These are phyloP conservation scores for Microsporum canis DNA, from an alignment of 2,329 filamentous ascomycete genomes.

Conservation along the genomic window DNA sequence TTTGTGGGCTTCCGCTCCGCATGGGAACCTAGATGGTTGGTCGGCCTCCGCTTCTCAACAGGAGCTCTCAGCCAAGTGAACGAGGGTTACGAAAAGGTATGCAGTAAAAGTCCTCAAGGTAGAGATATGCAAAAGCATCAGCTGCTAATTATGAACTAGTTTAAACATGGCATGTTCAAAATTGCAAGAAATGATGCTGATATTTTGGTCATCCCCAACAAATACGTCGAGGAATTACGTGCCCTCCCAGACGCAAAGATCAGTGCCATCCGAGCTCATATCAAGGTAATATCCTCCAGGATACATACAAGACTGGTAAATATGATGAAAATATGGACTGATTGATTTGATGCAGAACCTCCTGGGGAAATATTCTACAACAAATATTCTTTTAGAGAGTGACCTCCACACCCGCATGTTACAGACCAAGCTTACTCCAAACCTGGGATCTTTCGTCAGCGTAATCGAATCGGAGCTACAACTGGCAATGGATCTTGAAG, in stretches of 20 bases:
- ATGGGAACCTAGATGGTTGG: constrained; percentile 6
- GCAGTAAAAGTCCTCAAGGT: not conserved
- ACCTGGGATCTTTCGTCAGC: constrained; percentile 8
- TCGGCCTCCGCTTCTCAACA: not conserved
- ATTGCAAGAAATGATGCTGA: constrained; percentile 12
- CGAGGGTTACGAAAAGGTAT: not conserved
- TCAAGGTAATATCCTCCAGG: constrained; percentile 9
- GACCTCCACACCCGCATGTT: constrained; percentile 5
- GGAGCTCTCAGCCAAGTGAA: constrained; percentile 3
- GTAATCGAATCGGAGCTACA: not conserved
- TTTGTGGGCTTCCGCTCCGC: constrained; percentile 7
- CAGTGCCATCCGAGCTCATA: constrained; percentile 16
- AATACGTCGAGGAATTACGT: constrained; percentile 19
- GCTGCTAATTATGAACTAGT: constrained; percentile 4
- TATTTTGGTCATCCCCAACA: constrained; percentile 18
- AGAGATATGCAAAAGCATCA: not conserved
- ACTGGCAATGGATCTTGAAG: not conserved
- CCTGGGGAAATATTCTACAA: not conserved
- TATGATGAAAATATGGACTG: not conserved
- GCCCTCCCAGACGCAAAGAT: constrained; percentile 14
- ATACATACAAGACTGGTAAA: not conserved
- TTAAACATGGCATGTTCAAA: constrained; percentile 12
- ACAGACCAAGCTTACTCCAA: constrained; percentile 14
- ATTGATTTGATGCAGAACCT: not conserved
- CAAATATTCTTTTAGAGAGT: not conserved